Conservation (phyloP, 768 basidiomycete species). For the Termitomyces sp. region DNA sequence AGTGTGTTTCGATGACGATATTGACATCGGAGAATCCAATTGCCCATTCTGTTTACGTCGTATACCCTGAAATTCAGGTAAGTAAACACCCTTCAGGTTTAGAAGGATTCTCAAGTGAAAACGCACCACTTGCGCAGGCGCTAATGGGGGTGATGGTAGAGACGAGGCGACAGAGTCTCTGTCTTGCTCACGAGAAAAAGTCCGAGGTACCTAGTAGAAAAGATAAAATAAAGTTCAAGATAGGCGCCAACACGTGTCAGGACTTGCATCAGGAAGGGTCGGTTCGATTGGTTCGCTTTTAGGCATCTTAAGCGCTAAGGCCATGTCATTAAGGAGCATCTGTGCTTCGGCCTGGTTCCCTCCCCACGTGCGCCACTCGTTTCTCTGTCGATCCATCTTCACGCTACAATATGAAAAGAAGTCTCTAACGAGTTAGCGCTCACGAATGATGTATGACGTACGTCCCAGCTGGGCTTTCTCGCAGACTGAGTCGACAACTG, state of each 20-base stretch:
- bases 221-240: not conserved
- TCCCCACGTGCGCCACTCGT: constrained; percentile 1
- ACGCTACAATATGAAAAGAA: not conserved
- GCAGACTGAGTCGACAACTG: constrained; percentile 8
- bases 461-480: constrained; percentile 3
- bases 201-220: not conserved
- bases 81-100: not conserved
- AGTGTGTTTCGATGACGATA: constrained; percentile 8
- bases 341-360: constrained; percentile 7
- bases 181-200: not conserved
- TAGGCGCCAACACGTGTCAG: constrained; percentile 1
- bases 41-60: not conserved
- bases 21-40: constrained; percentile 4
- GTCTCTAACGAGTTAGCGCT: not conserved
- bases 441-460: constrained; percentile 2
- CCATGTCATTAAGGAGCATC: constrained; percentile 11
- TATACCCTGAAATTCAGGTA: not conserved
- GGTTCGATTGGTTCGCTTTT: constrained; percentile 16
- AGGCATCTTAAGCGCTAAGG: constrained; percentile 6
- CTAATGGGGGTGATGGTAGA: not conserved
- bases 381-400: not conserved
- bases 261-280: constrained; percentile 14
- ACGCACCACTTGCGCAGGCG: not conserved
- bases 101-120: not conserved
- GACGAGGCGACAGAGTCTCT: constrained; percentile 6